Conservation (phyloP, 441 rosid species). For the Gossypium lobatum region DNA sequence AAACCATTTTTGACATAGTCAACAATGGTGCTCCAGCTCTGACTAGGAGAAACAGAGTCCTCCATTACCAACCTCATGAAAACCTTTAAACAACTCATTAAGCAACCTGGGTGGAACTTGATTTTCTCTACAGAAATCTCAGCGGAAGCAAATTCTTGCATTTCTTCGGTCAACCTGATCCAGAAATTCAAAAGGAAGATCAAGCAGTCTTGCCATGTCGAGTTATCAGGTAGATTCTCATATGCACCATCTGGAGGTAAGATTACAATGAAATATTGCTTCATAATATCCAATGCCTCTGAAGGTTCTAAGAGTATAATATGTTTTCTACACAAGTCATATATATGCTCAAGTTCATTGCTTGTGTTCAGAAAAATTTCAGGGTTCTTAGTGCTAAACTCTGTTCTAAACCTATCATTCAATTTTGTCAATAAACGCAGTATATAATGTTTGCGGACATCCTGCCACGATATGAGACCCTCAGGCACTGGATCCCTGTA, state of each 20-base stretch:
- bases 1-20: constrained; percentile 51
- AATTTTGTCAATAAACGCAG: constrained; percentile 42
- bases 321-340: constrained; percentile 47
- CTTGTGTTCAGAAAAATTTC: constrained; percentile 66
- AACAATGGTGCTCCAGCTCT: constrained; percentile 68
- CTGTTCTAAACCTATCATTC: constrained; percentile 44
- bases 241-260: constrained; percentile 39
- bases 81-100: constrained; percentile 56
- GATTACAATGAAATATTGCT: constrained; percentile 47
- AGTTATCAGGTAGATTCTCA: constrained; percentile 63
- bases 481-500: constrained; percentile 42
- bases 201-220: constrained; percentile 90
- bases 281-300: constrained; percentile 63
- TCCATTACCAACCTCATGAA: constrained; percentile 76
- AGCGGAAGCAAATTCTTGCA: constrained; percentile 50
- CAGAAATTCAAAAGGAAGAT: constrained; percentile 76
- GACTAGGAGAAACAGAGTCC: constrained; percentile 88
- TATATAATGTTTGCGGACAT: constrained; percentile 64
- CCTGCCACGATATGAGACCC: constrained; percentile 62
- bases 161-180: constrained; percentile 74
- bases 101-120: constrained; percentile 51
- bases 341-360: constrained; percentile 63
- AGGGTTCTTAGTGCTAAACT: constrained; percentile 42
- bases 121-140: constrained; percentile 29
- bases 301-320: constrained; percentile 61